Conservation (phyloP, 78 protist species). For the Dictyostelium purpureum region DNA sequence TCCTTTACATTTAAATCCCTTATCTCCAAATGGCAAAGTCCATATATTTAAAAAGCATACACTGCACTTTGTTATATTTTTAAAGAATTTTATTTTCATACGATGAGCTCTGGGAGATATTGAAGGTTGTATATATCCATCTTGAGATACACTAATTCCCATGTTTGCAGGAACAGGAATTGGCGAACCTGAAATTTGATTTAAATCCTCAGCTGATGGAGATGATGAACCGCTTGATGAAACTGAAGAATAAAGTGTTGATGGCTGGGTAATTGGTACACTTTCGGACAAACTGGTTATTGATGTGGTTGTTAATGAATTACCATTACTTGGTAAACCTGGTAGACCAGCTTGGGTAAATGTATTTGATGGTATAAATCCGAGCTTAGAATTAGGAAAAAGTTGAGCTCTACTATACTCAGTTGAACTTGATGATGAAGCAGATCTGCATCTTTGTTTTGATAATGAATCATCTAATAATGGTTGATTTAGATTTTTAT, state of each 20-base stretch:
- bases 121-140: too few species aligned
- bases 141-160: too few species aligned
- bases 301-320: neutral
- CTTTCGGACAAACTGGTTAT: too few species aligned
- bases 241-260: neutral
- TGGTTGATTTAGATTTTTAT: neutral
- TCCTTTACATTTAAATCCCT: conserved; percentile 9
- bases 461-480: too few species aligned
- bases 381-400: too few species aligned
- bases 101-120: neutral
- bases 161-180: neutral
- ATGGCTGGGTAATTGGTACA: neutral
- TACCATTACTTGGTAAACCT: neutral
- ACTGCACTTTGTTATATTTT: conserved; percentile 17
- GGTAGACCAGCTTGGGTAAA: neutral
- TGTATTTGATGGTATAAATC: neutral
- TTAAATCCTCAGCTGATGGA: neutral
- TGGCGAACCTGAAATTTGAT: neutral
- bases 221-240: neutral
- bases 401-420: too few species aligned
- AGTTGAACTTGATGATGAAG: neutral
- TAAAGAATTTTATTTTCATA: conserved; percentile 27
- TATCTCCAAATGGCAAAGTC: conserved; percentile 44
- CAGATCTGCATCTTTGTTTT: neutral
- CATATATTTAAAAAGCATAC: conserved; percentile 7